A percentile compares a stretch with the other conserved stretches of the same genome.
phyloP scores from a whole-genome alignment of 352 stramenopile species.

The Phytophthora boehmeriae region DNA sequence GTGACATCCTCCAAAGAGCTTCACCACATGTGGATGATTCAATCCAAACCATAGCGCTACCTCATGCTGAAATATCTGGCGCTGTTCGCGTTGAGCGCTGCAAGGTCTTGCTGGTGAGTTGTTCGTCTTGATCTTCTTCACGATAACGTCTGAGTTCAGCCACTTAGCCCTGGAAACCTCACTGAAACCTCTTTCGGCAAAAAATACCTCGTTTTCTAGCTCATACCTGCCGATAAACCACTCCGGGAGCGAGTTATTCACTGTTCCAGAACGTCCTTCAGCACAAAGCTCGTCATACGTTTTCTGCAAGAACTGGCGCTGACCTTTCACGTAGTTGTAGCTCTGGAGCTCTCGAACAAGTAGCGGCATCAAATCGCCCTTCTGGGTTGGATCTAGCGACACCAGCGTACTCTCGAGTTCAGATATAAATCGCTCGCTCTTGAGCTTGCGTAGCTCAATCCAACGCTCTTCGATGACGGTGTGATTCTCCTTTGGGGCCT shows the following conservation, averaged over 20 bases:
- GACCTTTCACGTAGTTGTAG: background rate
- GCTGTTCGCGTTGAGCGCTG: background rate
- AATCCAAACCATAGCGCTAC: constrained; percentile 36
- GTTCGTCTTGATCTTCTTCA: constrained; percentile 6
- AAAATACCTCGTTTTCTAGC: constrained; percentile 4
- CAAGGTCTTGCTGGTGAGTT: too few species aligned
- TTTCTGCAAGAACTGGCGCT: background rate
- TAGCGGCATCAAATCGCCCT: constrained; percentile 1
- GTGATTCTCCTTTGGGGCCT: background rate
- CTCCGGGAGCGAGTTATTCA: background rate
- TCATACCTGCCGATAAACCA: constrained; percentile 13
- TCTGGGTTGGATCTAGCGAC: background rate
- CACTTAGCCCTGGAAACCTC: constrained; percentile 14
- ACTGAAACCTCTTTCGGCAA: background rate
- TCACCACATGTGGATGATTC: constrained; percentile 44
- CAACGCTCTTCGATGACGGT: background rate
- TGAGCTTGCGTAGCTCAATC: background rate
- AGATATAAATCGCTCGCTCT: constrained; percentile 1
- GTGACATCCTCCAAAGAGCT: constrained; percentile 41
- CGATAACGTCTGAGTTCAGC: constrained; percentile 17
- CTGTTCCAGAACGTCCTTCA: background rate
- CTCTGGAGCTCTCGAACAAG: background rate
- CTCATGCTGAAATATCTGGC: constrained; percentile 19
- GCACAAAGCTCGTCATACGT: constrained; percentile 1
- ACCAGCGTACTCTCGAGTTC: constrained; percentile 2